These are phyloP conservation scores for Penicillium tannophilum DNA, from an alignment of 495 filamentous ascomycete species.

Conservation along the genomic window DNA sequence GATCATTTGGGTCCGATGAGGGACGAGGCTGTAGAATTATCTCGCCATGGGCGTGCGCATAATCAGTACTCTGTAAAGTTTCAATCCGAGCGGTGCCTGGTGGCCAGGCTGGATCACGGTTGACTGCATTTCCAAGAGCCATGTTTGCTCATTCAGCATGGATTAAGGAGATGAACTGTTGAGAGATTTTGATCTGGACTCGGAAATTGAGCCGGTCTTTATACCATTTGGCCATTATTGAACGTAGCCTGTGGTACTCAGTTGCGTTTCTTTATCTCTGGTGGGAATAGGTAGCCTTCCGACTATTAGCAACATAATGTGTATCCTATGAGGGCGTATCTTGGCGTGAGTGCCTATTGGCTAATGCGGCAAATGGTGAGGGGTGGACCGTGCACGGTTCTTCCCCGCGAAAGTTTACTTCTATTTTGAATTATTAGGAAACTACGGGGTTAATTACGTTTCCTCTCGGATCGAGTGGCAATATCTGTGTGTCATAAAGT, in stretches of 20 bases:
- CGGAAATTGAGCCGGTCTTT: background rate
- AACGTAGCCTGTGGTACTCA: background rate
- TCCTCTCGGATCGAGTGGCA: background rate
- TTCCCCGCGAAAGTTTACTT: background rate
- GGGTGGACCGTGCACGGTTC: background rate
- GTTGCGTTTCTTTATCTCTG: background rate
- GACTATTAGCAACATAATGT: background rate
- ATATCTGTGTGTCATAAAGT: background rate
- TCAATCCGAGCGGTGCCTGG: background rate
- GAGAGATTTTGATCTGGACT: background rate
- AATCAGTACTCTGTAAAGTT: background rate
- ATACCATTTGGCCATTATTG: background rate
- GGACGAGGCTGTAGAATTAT: background rate
- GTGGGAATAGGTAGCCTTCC: background rate
- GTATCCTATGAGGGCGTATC: background rate
- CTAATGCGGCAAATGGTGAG: slow-evolving; percentile 3
- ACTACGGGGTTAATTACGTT: background rate
- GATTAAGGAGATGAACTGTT: background rate
- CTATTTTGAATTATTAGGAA: background rate
- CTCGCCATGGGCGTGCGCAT: background rate
- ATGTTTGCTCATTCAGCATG: background rate
- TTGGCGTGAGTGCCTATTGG: background rate
- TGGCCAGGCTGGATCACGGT: background rate
- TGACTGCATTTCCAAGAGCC: background rate
- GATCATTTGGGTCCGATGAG: slow-evolving; percentile 23